Percentiles rank a stretch among this genome's conserved stretches.
Conservation (phyloP, 2,329 filamentous ascomycete species). For the Thermomyces lanuginosus region DNA sequence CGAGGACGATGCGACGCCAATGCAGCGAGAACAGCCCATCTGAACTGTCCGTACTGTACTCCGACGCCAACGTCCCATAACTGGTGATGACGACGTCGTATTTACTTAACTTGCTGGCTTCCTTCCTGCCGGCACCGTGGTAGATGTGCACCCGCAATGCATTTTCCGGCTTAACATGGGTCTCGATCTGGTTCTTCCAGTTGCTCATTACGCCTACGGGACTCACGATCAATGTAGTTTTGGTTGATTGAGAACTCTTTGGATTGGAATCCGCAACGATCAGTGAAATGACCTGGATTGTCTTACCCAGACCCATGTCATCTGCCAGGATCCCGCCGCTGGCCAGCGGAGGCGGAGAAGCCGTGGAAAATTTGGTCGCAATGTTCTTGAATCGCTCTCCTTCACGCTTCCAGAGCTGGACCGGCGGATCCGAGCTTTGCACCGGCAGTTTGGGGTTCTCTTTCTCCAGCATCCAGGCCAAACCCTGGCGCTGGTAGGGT, state of each 20-base stretch:
- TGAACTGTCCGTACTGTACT: slow-evolving; percentile 38
- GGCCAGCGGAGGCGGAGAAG: slow-evolving; percentile 44
- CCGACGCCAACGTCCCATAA: slow-evolving; percentile 58
- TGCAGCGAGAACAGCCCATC: slow-evolving; percentile 45
- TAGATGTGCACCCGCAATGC: slow-evolving; percentile 55
- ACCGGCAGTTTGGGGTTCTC: slow-evolving; percentile 53
- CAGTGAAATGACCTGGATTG: slow-evolving; percentile 67
- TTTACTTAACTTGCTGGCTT: slow-evolving; percentile 42
- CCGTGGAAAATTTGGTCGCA: slow-evolving; percentile 52
- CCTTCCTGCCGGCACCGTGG: slow-evolving; percentile 47
- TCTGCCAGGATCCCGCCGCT: slow-evolving; percentile 77
- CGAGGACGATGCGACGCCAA: slow-evolving; percentile 66
- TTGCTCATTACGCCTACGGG: slow-evolving; percentile 82
- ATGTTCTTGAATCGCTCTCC: slow-evolving; percentile 45
- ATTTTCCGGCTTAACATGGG: slow-evolving; percentile 50
- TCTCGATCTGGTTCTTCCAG: slow-evolving; percentile 64
- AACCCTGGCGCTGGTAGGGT: slow-evolving; percentile 62
- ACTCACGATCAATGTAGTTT: slow-evolving; percentile 61
- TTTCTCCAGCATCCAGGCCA: slow-evolving; percentile 66
- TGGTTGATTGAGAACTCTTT: slow-evolving; percentile 31
- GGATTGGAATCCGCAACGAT: slow-evolving; percentile 43
- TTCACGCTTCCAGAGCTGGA: slow-evolving; percentile 60
- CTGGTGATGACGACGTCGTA: slow-evolving; percentile 72
- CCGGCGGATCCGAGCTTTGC: slow-evolving; percentile 41
- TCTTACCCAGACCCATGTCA: slow-evolving; percentile 88